Evolutionary conservation across 2,329 filamentous ascomycete genomes (phyloP).

Genomic region (Neonectria neomacrospora): DNA sequence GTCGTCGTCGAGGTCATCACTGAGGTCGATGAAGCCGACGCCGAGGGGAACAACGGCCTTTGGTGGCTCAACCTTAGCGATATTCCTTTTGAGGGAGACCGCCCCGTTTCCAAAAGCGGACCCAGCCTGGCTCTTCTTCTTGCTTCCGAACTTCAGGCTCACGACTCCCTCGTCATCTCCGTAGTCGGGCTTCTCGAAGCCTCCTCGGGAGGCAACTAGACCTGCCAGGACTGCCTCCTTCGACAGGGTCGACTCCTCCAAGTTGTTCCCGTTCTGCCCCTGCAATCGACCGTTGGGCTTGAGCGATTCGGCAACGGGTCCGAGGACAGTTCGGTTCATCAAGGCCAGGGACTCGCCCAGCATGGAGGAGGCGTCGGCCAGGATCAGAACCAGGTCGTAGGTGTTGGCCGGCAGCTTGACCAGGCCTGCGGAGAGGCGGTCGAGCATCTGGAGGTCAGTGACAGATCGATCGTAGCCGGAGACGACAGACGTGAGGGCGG

Average conservation of each 20-base stretch:
- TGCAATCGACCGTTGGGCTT: conserved; percentile 74
- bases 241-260: conserved; percentile 49
- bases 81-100: conserved; percentile 48
- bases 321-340: conserved; percentile 74
- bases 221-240: conserved; percentile 88
- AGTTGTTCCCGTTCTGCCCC: conserved; percentile 76
- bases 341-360: conserved; percentile 72
- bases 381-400: conserved; percentile 87
- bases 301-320: conserved; percentile 75
- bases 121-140: conserved; percentile 47
- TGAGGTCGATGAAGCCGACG: conserved; percentile 76
- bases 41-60: conserved; percentile 60
- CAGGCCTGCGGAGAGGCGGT: conserved; percentile 85
- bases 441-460: conserved; percentile 97
- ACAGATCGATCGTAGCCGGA: conserved; percentile 76
- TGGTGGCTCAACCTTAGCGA: conserved; percentile 54
- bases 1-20: conserved; percentile 76
- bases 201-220: conserved; percentile 70
- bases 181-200: conserved; percentile 79
- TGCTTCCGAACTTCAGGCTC: conserved; percentile 56
- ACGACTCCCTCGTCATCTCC: conserved; percentile 68
- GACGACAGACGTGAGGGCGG: conserved; percentile 77
- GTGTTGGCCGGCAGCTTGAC: conserved; percentile 79
- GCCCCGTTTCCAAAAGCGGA: conserved; percentile 36
- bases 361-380: conserved; percentile 80